Base-by-base conservation (phyloP, 2,329 filamentous ascomycete genomes). In the Fusarium sp. region DNA sequence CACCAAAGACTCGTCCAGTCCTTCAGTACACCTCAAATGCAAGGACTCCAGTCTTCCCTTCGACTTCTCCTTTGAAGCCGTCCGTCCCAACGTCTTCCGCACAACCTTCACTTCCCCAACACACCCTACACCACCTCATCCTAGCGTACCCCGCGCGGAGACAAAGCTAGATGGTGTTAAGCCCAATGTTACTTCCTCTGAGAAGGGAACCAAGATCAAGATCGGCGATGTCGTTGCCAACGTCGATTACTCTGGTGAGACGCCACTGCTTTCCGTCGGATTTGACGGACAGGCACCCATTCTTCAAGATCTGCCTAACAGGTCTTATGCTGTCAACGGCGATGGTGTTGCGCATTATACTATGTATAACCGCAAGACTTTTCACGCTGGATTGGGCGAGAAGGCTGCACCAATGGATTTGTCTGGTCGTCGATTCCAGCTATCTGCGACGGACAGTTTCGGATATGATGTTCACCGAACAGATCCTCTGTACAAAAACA, bases 401-500 rank as follows among this genome's bases (percentile, higher is more conserved):
- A 92, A 92, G 75, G 83, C 88, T 7, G 90, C 89, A 0, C 91
- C 91, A 0, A 92, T 93, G 89, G 87, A 93, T 72, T 82, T 93
- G 2, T 88, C 85, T 0, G 89, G 88, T 33, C 84, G 91, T 1
- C 83, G 86, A 28, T 93, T 92, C 75, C 83, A 85, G 28, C 81
- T 93, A 15, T 88, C 89, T 0, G 89, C 89, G 3, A 92, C 89
- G 0, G 91, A 93, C 76, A 90, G 86, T 37, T 93, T 93, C 70
- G 89, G 91, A 4, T 92, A 93, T 73, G 90, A 93, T 70, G 86
- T 88, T 6, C 88, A 92, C 74, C 85, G 85, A 11, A 91, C 89
- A 4, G 90, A 93, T 75, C 91, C 91, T 1, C 81, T 92, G 55
- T 93, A 93, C 80, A 93, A 93, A 78, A 89, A 92, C 72, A 91